These are phyloP conservation scores for Eimeria necatrix DNA, from an alignment of 169 alveolate species.

Conservation along the genomic window DNA sequence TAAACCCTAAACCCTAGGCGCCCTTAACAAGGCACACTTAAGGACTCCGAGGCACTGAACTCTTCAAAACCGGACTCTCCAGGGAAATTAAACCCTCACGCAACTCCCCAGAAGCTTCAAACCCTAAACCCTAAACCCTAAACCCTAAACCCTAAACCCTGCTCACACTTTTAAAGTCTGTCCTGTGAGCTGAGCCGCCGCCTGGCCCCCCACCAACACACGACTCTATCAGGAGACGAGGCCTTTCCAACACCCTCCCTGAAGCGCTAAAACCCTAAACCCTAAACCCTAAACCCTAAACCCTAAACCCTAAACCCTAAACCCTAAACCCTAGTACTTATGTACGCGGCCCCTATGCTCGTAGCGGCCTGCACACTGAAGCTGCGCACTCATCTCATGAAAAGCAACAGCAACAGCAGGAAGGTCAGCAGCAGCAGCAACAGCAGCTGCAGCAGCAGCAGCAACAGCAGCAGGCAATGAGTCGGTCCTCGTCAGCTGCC, in stretches of 20 bases:
- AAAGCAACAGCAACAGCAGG: background rate
- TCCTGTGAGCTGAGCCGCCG: background rate
- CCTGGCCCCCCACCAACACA: background rate
- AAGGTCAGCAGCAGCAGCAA: background rate
- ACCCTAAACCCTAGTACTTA: background rate
- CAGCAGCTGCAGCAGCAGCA: background rate
- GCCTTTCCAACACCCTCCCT: background rate
- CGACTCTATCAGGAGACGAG: background rate
- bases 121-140: slow-evolving; percentile 13
- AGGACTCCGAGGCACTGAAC: too few species aligned
- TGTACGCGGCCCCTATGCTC: background rate
- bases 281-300: slow-evolving; percentile 16
- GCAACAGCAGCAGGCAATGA: slow-evolving; percentile 21
- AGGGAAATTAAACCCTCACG: background rate
- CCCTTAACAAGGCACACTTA: background rate
- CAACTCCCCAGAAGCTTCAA: background rate
- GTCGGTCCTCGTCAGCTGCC: background rate
- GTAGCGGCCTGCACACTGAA: background rate
- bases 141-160: slow-evolving; percentile 23
- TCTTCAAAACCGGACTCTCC: background rate
- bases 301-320: background rate
- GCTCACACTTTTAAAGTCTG: background rate
- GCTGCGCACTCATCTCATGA: background rate
- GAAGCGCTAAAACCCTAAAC: background rate
- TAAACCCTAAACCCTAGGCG: background rate